These are phyloP conservation scores for Pyrrhoderma noxium DNA, from an alignment of 1,284 basidiomycete genomes.

Conservation along the genomic window DNA sequence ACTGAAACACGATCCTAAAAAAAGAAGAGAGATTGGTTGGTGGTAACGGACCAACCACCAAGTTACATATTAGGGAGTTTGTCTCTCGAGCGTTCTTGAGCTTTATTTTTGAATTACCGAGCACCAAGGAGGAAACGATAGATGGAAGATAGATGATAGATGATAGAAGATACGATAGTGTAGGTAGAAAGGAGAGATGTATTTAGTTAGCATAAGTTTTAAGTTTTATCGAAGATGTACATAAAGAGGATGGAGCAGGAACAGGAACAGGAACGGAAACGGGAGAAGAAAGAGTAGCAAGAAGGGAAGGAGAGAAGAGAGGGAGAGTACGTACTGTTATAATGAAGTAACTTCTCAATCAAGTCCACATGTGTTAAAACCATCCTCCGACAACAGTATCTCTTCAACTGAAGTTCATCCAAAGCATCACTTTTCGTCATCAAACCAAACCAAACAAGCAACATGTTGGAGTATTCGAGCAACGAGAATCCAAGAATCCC, in stretches of 20 bases:
- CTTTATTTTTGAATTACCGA: background rate
- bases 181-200: background rate
- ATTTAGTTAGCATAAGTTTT: background rate
- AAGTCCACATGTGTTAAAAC: slow-evolving; percentile 96
- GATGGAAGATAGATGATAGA: too few species aligned
- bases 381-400: slow-evolving; percentile 98
- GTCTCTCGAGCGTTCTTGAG: slow-evolving; percentile 7
- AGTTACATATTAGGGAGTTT: background rate
- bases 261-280: background rate
- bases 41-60: too few species aligned
- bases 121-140: too few species aligned
- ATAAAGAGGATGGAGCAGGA: background rate
- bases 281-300: background rate
- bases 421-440: slow-evolving; percentile 68
- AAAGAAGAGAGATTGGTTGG: too few species aligned
- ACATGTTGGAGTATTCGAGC: too few species aligned
- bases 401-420: slow-evolving; percentile 83
- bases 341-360: slow-evolving; percentile 93
- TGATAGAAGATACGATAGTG: too few species aligned
- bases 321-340: slow-evolving; percentile 74
- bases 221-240: background rate
- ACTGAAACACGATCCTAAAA: too few species aligned
- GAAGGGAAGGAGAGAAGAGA: background rate
- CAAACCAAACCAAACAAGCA: too few species aligned
- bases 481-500: too few species aligned